These are phyloP conservation scores for Lachnellula arida DNA, from an alignment of 2,329 filamentous ascomycete genomes.

Conservation along the genomic window DNA sequence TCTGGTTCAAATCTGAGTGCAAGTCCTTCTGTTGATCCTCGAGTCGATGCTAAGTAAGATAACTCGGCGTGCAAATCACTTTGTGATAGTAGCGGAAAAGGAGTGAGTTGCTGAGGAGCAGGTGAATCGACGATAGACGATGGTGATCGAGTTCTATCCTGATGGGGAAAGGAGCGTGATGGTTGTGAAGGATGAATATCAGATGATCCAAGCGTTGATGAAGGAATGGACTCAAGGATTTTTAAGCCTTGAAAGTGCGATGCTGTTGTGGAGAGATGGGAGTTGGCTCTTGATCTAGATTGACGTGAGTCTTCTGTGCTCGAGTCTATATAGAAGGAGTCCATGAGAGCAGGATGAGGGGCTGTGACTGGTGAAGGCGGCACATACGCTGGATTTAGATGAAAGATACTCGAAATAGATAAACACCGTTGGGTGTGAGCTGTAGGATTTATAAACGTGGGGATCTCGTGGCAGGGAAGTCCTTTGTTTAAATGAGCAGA, in stretches of 20 bases:
- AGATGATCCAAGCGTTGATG: constrained; percentile 15
- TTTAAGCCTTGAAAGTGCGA: constrained; percentile 29
- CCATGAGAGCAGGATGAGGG: constrained; percentile 26
- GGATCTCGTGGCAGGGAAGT: constrained; percentile 15
- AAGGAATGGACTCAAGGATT: constrained; percentile 20
- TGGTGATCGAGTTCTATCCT: constrained; percentile 16
- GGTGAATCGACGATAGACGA: constrained; percentile 23
- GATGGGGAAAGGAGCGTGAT: constrained; percentile 18
- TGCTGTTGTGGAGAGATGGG: constrained; percentile 28
- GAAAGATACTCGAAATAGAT: constrained; percentile 26
- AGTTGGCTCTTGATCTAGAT: constrained; percentile 30
- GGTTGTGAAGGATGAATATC: constrained; percentile 16
- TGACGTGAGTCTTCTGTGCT: constrained; percentile 30
- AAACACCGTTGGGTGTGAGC: constrained; percentile 12
- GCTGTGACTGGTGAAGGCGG: constrained; percentile 29
- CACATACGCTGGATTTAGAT: constrained; percentile 25
- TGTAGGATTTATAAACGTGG: constrained; percentile 22
- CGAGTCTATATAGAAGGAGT: constrained; percentile 31
- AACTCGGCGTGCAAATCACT: constrained; percentile 28
- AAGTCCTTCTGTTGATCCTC: constrained; percentile 22
- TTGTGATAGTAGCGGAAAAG: constrained; percentile 27
- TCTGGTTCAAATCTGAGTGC: constrained; percentile 26
- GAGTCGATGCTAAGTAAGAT: constrained; percentile 23
- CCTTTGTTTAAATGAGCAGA: constrained; percentile 6
- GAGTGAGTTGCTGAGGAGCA: constrained; percentile 23